Base-by-base conservation (phyloP, 768 basidiomycete species). In the Cubamyces lactineus region DNA sequence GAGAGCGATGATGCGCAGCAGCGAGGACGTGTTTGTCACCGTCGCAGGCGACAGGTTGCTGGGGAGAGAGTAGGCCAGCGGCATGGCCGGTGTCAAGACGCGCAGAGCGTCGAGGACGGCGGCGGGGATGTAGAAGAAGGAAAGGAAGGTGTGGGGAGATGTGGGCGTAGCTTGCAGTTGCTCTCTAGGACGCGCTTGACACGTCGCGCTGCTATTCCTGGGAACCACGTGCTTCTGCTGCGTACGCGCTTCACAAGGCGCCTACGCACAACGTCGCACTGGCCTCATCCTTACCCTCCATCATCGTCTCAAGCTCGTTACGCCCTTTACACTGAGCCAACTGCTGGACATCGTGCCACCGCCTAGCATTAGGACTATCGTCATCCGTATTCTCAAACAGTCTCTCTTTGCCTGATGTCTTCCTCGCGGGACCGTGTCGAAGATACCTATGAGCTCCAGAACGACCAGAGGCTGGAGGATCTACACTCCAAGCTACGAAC, bases 1-100 rank as follows among this genome's bases (percentile, higher is more conserved):
- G 59, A 99, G 88, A 23, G 96, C 91, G 66, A 97, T 83, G 65
- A 96, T 94, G 66, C 93, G 88, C 67, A 99, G 80, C 67, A 98
- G 82, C 53, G 94, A 94, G 43, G 89, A 85, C n/a, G 92, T 91
- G 70, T 98, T 97, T 54, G 85, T 79, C 68, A 95, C 86, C 45
- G 92, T 88, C 61, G 84, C 75, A 39, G 86, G 83, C 5, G 92
- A 85, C 58, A 92, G 62, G 66, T 89, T 79, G 62, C 82, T 77
- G 79, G 90, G 88, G 75, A 92, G 80, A 55, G 87, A 81, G 71
- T 88, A 89, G 74, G 88, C 89, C 82, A 64, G 21, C 40, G 67
- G 60, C 67, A 68, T 68, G 63, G 56, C 67, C 62, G 65, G 54
- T 56, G 57, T 59, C 57, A 38, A 28, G 54, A 62, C 57, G 61